Evolutionary conservation across 1,284 basidiomycete species (phyloP).

Genomic region (Apiotrichum sp.): DNA sequence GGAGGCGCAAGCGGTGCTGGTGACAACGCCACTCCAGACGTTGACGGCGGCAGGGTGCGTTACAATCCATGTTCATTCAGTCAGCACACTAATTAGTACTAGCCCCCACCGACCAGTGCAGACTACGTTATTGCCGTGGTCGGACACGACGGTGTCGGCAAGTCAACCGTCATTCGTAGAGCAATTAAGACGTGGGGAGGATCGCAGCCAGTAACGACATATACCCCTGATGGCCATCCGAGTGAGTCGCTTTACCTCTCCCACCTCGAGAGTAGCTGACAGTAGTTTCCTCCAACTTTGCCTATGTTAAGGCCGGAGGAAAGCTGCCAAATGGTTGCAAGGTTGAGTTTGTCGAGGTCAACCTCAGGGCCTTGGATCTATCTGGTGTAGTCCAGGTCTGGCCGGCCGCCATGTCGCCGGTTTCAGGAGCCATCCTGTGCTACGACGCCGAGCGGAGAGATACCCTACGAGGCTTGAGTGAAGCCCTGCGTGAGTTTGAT

Average conservation of each 20-base stretch:
- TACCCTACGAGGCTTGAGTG: constrained; percentile 30
- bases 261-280: not conserved
- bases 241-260: constrained; percentile 10
- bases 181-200: constrained; percentile 40
- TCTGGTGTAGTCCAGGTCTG: constrained; percentile 17
- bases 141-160: constrained; percentile 39
- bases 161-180: constrained; percentile 38
- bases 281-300: constrained; percentile 32
- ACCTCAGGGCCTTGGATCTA: constrained; percentile 25
- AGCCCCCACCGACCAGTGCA: constrained; percentile 1
- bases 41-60: not conserved
- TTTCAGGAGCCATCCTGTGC: constrained; percentile 42
- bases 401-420: constrained; percentile 24
- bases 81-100: not conserved
- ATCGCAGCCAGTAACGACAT: constrained; percentile 19
- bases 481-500: constrained; percentile 35
- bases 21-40: not conserved
- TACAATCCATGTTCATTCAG: not conserved
- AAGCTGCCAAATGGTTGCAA: constrained; percentile 27
- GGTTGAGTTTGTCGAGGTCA: constrained; percentile 43
- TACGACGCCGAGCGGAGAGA: constrained; percentile 38
- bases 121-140: constrained; percentile 42
- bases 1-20: not conserved
- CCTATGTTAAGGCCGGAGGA: constrained; percentile 35
- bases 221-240: constrained; percentile 15